phyloP scores from a whole-genome alignment of 208 protist species.

The Acanthamoeba castellanii region DNA sequence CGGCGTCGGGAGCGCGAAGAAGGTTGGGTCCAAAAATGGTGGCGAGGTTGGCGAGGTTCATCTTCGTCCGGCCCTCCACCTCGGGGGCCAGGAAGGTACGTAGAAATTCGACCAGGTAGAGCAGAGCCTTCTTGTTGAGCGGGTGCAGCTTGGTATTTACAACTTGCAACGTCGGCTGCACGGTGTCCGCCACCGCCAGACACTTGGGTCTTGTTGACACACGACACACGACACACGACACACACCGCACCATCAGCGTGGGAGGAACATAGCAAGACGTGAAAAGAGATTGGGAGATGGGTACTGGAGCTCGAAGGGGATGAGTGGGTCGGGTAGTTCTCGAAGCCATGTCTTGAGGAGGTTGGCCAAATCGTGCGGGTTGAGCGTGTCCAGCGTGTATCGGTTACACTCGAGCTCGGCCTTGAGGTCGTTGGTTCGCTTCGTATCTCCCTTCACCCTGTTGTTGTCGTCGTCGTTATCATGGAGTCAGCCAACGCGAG shows the following conservation, averaged over 20 bases:
- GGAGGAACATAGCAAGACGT: neutral
- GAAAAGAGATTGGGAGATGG: neutral
- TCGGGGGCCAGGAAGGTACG: neutral
- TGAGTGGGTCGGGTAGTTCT: constrained; percentile 25
- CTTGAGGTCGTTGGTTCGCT: constrained; percentile 17
- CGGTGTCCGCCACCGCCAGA: neutral
- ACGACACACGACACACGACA: neutral
- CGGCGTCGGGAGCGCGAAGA: constrained; percentile 3
- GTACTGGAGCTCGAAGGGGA: constrained; percentile 59
- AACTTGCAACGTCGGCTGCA: constrained; percentile 7
- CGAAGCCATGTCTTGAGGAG: constrained; percentile 47
- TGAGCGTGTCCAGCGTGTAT: constrained; percentile 6
- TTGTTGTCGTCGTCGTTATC: neutral
- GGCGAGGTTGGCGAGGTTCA: constrained; percentile 52
- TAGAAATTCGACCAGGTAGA: constrained; percentile 20
- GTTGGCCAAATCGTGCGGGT: constrained; percentile 62
- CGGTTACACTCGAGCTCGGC: neutral
- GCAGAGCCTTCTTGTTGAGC: constrained; percentile 20
- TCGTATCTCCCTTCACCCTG: constrained; percentile 39
- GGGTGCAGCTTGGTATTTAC: constrained; percentile 51
- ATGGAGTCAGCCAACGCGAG: neutral
- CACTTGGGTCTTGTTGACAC: constrained; percentile 16
- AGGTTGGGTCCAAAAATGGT: constrained; percentile 48
- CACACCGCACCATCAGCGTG: neutral
- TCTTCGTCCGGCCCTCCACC: constrained; percentile 43